Conservation (phyloP, 371 early-diverging fungal genomes). For the Mitosporidium daphniae region DNA sequence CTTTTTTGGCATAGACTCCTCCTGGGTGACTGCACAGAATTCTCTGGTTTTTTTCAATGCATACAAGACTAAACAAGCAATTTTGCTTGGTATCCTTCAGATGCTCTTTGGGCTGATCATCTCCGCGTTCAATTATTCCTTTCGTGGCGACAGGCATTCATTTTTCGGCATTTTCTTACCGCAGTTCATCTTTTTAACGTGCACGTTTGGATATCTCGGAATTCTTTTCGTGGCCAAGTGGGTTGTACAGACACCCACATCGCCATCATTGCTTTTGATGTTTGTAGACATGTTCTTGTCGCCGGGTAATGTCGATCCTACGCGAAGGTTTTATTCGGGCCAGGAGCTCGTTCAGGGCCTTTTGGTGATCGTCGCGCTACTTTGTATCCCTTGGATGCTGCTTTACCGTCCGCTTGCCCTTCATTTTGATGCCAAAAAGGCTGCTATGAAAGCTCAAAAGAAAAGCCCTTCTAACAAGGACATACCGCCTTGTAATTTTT, state of each 20-base stretch:
- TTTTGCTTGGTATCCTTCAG: constrained; percentile 78
- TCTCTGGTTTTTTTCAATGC: constrained; percentile 75
- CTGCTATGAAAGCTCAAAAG: neutral
- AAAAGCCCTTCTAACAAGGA: neutral
- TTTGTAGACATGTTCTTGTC: constrained; percentile 92
- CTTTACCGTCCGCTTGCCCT: constrained; percentile 20
- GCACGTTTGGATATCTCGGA: constrained; percentile 76
- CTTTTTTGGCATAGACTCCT: constrained; percentile 23
- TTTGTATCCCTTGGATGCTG: constrained; percentile 95
- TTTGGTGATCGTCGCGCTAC: constrained; percentile 38
- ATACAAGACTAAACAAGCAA: constrained; percentile 97
- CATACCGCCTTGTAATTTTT: neutral
- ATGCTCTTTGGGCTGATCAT: constrained; percentile 80
- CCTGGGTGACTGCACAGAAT: constrained; percentile 79
- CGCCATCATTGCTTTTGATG: constrained; percentile 80
- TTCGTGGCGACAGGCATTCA: too few relatives aligned
- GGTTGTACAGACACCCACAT: constrained; percentile 49
- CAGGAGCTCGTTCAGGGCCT: constrained; percentile 39
- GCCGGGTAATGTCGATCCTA: constrained; percentile 44
- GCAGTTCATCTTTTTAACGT: constrained; percentile 57
- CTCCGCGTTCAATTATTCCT: constrained; percentile 52
- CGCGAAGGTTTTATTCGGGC: constrained; percentile 11
- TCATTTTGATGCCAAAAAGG: neutral
- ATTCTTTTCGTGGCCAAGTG: constrained; percentile 83
- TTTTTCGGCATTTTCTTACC: too few relatives aligned